These are phyloP conservation scores for Besnoitia besnoiti DNA, from an alignment of 169 alveolate genomes.

Conservation along the genomic window DNA sequence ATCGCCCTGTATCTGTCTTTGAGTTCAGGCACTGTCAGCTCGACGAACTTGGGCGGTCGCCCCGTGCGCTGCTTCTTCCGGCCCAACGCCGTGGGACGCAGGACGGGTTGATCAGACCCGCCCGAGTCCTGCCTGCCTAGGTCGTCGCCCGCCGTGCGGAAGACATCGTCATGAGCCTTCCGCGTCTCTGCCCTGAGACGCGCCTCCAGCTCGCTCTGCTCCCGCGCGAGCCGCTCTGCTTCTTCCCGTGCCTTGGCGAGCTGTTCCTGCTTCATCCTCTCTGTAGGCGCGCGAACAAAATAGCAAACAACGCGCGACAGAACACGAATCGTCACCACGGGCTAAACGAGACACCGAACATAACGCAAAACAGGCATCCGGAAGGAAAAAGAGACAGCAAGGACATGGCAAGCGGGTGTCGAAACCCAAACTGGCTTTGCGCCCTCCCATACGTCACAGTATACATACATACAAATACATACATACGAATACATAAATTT, in stretches of 20 bases:
- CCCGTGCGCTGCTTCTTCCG: background rate
- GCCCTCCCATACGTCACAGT: too few species aligned
- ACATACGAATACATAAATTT: too few species aligned
- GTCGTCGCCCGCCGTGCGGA: too few species aligned
- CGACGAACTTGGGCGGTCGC: background rate
- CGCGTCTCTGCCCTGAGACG: background rate
- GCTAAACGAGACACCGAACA: background rate
- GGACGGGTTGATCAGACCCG: background rate
- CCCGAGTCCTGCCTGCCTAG: background rate
- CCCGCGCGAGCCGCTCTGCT: background rate
- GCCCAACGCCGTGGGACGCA: background rate
- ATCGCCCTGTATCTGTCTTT: constrained; percentile 21
- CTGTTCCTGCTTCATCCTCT: background rate
- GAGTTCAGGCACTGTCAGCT: background rate
- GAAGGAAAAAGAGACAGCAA: background rate
- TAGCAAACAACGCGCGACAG: background rate
- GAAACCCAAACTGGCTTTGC: too few species aligned
- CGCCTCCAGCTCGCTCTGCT: background rate
- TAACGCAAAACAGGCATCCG: background rate
- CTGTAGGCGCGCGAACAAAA: background rate
- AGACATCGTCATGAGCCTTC: background rate
- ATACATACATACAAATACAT: too few species aligned
- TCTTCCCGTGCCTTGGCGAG: constrained; percentile 36
- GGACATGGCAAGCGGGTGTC: too few species aligned
- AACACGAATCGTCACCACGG: background rate